phyloP scores from a whole-genome alignment of 805 yeast genomes.

The Middelhovenomyces tepae region DNA sequence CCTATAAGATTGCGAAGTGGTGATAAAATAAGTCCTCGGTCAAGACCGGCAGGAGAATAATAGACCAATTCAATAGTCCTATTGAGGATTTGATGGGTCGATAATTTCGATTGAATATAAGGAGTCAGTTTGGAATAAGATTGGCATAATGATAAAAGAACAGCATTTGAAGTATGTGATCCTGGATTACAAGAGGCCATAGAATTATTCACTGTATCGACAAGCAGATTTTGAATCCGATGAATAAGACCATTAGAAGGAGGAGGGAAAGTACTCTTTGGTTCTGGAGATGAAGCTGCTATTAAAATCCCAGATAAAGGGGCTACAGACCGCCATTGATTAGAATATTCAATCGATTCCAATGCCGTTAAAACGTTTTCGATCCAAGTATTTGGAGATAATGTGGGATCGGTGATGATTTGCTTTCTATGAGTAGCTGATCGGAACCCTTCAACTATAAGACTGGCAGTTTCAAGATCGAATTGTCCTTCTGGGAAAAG shows the following conservation, averaged over 20 bases:
- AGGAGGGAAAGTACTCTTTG: too few relatives aligned
- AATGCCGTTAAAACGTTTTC: constrained; percentile 9
- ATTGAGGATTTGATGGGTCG: neutral
- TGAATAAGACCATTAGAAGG: neutral
- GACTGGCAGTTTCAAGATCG: constrained; percentile 4
- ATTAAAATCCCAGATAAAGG: constrained; percentile 12
- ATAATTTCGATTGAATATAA: neutral
- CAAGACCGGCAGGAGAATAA: neutral
- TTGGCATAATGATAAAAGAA: too few relatives aligned
- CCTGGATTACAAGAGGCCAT: neutral
- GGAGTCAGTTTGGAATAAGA: too few relatives aligned
- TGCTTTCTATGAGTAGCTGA: constrained; percentile 17
- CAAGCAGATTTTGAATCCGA: neutral
- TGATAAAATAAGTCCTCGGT: neutral
- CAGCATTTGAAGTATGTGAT: neutral
- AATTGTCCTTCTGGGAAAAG: constrained; percentile 9
- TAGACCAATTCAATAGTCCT: neutral
- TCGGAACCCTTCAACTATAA: constrained; percentile 18
- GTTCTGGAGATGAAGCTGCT: neutral
- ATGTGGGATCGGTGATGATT: constrained; percentile 19
- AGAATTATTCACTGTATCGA: neutral
- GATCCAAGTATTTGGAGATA: constrained; percentile 15
- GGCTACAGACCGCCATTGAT: constrained; percentile 17
- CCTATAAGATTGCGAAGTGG: neutral
- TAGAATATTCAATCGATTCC: constrained; percentile 4